phyloP scores from a whole-genome alignment of 2,329 filamentous ascomycete species.

The Ramularia endophylla region DNA sequence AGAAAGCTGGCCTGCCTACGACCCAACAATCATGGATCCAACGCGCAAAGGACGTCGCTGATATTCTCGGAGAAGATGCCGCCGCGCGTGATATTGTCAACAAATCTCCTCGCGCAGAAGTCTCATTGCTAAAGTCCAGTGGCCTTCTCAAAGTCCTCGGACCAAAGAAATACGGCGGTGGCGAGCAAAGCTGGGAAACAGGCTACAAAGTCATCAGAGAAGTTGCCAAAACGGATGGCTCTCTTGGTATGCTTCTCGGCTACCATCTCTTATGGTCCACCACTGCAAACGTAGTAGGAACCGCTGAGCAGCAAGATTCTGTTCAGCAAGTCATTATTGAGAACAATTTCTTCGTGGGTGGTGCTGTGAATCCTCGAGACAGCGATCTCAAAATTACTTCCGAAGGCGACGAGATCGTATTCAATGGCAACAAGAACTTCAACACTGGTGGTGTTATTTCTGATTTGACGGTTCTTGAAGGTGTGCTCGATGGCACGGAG shows the following conservation, averaged over 20 bases:
- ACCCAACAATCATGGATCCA: constrained; percentile 42
- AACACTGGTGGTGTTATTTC: constrained; percentile 60
- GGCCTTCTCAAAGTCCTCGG: constrained; percentile 48
- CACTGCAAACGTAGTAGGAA: constrained; percentile 56
- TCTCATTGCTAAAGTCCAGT: constrained; percentile 47
- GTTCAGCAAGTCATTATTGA: constrained; percentile 52
- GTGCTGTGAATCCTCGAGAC: constrained; percentile 60
- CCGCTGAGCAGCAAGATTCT: constrained; percentile 53
- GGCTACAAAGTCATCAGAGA: constrained; percentile 56
- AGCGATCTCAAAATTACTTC: constrained; percentile 53
- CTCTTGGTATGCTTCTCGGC: constrained; percentile 59
- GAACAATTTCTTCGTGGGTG: constrained; percentile 62
- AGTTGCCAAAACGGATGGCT: constrained; percentile 59
- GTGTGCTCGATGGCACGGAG: constrained; percentile 51
- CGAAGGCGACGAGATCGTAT: constrained; percentile 51
- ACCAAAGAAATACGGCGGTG: constrained; percentile 47
- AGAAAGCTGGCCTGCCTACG: constrained; percentile 31
- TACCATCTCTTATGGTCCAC: constrained; percentile 61
- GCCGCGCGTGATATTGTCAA: constrained; percentile 46
- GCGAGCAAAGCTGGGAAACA: constrained; percentile 49
- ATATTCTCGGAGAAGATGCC: constrained; percentile 46
- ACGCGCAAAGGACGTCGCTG: constrained; percentile 45
- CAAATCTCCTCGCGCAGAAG: constrained; percentile 47
- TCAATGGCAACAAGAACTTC: constrained; percentile 60
- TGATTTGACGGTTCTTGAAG: constrained; percentile 60